Evolutionary conservation across 352 stramenopile genomes (phyloP).

Genomic region (Phytophthora tentaculata): DNA sequence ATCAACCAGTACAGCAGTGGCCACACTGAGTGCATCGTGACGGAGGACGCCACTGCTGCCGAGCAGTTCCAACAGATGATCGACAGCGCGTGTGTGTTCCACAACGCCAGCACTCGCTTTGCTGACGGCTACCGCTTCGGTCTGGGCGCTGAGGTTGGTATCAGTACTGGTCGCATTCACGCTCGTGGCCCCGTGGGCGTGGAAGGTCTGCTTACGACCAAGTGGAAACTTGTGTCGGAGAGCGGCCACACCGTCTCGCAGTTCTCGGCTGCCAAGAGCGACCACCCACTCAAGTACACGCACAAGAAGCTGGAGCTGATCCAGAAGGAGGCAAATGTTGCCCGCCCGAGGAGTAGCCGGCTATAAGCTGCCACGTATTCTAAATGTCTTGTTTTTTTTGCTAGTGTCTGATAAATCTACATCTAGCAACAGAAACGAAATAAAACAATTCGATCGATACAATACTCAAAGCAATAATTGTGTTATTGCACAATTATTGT

Average conservation of each 20-base stretch:
- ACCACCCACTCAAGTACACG: constrained; percentile 71
- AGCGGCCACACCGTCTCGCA: constrained; percentile 85
- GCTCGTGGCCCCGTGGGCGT: constrained; percentile 96
- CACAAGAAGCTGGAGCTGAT: constrained; percentile 82
- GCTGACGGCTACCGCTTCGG: constrained; percentile 98
- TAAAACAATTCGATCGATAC: constrained; percentile 24
- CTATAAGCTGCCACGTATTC: constrained; percentile 47
- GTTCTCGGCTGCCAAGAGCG: constrained; percentile 51
- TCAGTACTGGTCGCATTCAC: constrained; percentile 97
- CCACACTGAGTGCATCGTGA: constrained; percentile 99
- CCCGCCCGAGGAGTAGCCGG: constrained; percentile 74
- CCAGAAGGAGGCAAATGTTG: constrained; percentile 60
- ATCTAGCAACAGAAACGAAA: constrained; percentile 7
- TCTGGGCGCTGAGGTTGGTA: constrained; percentile 97
- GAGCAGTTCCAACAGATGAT: constrained; percentile 83
- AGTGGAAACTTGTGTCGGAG: constrained; percentile 95
- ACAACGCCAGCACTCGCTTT: constrained; percentile 97
- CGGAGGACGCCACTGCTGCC: constrained; percentile 86
- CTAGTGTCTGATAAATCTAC: constrained; percentile 8
- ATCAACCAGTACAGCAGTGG: constrained; percentile 96
- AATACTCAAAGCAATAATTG: constrained; percentile 4
- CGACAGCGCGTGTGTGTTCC: constrained; percentile 98
- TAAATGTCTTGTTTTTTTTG: constrained; percentile 10
- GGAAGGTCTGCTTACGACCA: constrained; percentile 97
- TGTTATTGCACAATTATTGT: not conserved